phyloP scores from a whole-genome alignment of 768 basidiomycete species.

The Termitomyces sp. region DNA sequence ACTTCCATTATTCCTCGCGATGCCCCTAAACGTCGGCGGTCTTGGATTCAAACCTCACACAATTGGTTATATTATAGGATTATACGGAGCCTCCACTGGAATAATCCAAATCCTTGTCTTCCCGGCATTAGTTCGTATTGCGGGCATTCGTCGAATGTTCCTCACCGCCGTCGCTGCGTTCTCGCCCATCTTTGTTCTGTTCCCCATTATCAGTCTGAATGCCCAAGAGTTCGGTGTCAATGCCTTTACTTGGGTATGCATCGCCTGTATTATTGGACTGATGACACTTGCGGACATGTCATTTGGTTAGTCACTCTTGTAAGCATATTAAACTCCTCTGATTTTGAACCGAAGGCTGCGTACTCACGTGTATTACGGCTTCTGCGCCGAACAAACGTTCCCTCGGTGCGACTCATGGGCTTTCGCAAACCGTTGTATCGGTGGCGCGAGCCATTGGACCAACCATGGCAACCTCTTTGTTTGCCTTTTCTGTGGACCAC shows the following conservation, averaged over 20 bases:
- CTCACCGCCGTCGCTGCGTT: slow-evolving; percentile 30
- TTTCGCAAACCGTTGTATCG: slow-evolving; percentile 41
- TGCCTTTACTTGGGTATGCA: slow-evolving; percentile 29
- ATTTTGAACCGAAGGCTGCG: slow-evolving; percentile 29
- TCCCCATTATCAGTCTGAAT: slow-evolving; percentile 39
- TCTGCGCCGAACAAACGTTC: slow-evolving; percentile 46
- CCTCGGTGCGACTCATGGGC: slow-evolving; percentile 49
- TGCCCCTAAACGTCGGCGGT: slow-evolving; percentile 61
- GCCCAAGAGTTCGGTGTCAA: slow-evolving; percentile 29
- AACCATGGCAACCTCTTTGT: slow-evolving; percentile 44
- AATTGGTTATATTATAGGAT: slow-evolving; percentile 59
- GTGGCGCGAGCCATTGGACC: slow-evolving; percentile 48
- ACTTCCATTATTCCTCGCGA: slow-evolving; percentile 66
- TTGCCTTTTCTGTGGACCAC: slow-evolving; percentile 46
- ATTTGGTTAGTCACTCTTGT: slow-evolving; percentile 28
- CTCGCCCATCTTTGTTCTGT: slow-evolving; percentile 30
- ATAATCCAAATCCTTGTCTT: slow-evolving; percentile 35
- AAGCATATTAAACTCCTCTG: too few species aligned
- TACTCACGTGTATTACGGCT: slow-evolving; percentile 48
- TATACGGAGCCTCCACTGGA: slow-evolving; percentile 35
- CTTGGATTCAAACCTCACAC: slow-evolving; percentile 55
- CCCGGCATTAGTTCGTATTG: slow-evolving; percentile 29
- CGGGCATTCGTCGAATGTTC: slow-evolving; percentile 38
- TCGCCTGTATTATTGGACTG: slow-evolving; percentile 22
- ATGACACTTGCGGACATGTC: slow-evolving; percentile 35